These are phyloP conservation scores for Talaromyces stipitatus DNA, from an alignment of 495 filamentous ascomycete species.

Conservation along the genomic window DNA sequence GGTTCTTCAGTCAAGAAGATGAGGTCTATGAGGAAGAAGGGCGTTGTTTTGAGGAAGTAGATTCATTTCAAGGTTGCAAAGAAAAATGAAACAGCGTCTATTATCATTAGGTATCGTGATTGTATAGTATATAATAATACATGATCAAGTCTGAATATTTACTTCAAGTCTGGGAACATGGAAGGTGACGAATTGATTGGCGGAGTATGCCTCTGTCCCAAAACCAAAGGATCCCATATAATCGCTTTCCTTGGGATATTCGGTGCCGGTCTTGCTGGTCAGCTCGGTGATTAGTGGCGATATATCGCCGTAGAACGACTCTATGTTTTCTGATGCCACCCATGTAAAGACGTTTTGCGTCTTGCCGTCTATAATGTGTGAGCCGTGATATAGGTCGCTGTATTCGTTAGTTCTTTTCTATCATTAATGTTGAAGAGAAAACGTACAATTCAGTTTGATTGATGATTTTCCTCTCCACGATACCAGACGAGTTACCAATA, in stretches of 20 bases:
- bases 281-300: slow-evolving; percentile 27
- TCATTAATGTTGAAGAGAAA: not conserved
- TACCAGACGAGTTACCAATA: slow-evolving; percentile 14
- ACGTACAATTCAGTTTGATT: slow-evolving; percentile 28
- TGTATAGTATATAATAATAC: slow-evolving; percentile 2
- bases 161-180: slow-evolving; percentile 21
- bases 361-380: no score
- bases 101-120: not conserved
- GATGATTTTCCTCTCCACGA: slow-evolving; percentile 12
- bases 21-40: not conserved
- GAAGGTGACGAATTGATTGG: slow-evolving; percentile 25
- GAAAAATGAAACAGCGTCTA: not conserved
- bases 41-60: not conserved
- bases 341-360: slow-evolving; percentile 28
- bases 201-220: slow-evolving; percentile 27
- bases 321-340: slow-evolving; percentile 13
- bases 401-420: not conserved
- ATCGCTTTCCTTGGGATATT: slow-evolving; percentile 17
- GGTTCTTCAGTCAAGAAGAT: not conserved
- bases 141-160: slow-evolving; percentile 14
- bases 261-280: slow-evolving; percentile 8
- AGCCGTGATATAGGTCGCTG: slow-evolving; percentile 25
- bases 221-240: slow-evolving; percentile 31
- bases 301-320: slow-evolving; percentile 27
- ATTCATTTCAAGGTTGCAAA: not conserved